Evolutionary conservation across 225 moss, liverwort and hornwort genomes (phyloP).

Genomic region (Marchantia polymorpha): DNA sequence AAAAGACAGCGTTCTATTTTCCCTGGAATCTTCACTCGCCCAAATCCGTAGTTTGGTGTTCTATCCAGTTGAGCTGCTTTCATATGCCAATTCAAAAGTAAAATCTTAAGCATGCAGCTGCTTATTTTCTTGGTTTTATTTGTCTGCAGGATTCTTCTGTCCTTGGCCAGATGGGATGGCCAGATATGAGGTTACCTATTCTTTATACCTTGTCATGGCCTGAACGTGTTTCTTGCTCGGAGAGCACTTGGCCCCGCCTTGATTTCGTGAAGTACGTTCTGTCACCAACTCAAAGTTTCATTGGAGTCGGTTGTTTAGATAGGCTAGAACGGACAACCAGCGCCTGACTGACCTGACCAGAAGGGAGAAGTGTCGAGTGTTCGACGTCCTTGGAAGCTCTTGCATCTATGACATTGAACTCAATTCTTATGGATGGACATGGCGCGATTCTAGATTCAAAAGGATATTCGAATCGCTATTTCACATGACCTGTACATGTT

Average conservation of each 20-base stretch:
- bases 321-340: background rate
- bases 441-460: too few species aligned
- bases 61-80: too few species aligned
- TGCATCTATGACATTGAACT: background rate
- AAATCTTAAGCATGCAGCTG: background rate
- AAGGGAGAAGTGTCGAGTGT: too few species aligned
- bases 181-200: conserved; percentile 93
- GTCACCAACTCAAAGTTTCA: background rate
- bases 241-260: conserved; percentile 91
- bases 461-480: too few species aligned
- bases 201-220: conserved; percentile 98
- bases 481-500: too few species aligned
- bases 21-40: too few species aligned
- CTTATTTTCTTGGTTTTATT: background rate
- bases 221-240: conserved; percentile 80
- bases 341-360: too few species aligned
- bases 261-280: conserved; percentile 76
- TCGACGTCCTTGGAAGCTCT: too few species aligned
- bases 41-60: too few species aligned
- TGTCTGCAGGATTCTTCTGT: conserved; percentile 78
- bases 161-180: conserved; percentile 93
- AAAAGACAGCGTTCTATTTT: too few species aligned
- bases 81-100: too few species aligned
- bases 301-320: background rate
- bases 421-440: background rate